phyloP scores from a whole-genome alignment of 2,329 filamentous ascomycete genomes.

The Teratosphaeria viscida region DNA sequence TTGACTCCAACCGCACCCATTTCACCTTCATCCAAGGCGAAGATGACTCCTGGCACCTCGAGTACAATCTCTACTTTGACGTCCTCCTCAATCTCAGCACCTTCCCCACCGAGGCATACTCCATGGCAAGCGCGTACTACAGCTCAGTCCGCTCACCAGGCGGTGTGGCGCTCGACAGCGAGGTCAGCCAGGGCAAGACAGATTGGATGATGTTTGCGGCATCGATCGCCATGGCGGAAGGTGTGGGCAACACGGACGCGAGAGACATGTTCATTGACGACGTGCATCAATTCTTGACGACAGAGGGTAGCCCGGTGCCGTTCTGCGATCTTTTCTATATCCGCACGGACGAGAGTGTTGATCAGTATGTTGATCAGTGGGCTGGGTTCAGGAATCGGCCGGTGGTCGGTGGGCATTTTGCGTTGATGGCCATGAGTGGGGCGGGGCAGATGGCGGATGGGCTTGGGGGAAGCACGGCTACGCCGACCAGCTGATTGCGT shows the following conservation, averaged over 20 bases:
- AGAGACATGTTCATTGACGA: slow-evolving; percentile 36
- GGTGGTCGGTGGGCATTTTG: slow-evolving; percentile 35
- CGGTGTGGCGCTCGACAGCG: slow-evolving; percentile 42
- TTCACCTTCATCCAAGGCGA: slow-evolving; percentile 36
- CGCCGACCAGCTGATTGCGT: background rate
- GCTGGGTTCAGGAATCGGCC: slow-evolving; percentile 24
- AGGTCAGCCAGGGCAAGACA: slow-evolving; percentile 15
- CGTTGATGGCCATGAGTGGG: slow-evolving; percentile 28
- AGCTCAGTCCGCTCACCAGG: slow-evolving; percentile 34
- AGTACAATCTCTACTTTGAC: slow-evolving; percentile 45
- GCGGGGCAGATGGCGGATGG: slow-evolving; percentile 1
- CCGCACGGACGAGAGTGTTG: slow-evolving; percentile 17
- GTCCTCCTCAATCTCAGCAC: slow-evolving; percentile 34
- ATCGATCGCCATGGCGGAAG: slow-evolving; percentile 18
- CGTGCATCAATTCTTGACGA: slow-evolving; percentile 34
- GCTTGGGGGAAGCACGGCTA: background rate
- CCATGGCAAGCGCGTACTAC: slow-evolving; percentile 42
- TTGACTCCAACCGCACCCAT: slow-evolving; percentile 31
- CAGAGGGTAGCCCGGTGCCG: slow-evolving; percentile 33
- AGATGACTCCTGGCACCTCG: slow-evolving; percentile 26
- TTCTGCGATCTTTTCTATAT: slow-evolving; percentile 35
- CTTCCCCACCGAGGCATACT: slow-evolving; percentile 39
- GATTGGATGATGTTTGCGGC: slow-evolving; percentile 44
- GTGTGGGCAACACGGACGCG: slow-evolving; percentile 29
- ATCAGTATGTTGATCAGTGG: slow-evolving; percentile 15